phyloP scores from a whole-genome alignment of 306 rosid species.

The Bauhinia variegata region DNA sequence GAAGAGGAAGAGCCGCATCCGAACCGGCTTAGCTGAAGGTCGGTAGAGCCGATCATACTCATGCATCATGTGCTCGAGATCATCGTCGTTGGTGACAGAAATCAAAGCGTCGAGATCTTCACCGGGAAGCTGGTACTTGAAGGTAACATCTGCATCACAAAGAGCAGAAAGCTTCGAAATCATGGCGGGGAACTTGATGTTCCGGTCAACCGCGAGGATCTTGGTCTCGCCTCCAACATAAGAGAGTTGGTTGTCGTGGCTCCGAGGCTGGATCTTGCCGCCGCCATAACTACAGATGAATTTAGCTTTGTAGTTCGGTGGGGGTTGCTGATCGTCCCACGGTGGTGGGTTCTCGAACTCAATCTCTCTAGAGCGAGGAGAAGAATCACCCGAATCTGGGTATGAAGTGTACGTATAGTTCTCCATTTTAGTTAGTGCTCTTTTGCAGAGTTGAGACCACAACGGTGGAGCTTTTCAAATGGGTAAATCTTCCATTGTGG shows the following conservation, averaged over 20 bases:
- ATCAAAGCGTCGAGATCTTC: slow-evolving; percentile 94
- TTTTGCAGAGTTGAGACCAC: not conserved
- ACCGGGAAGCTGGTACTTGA: slow-evolving; percentile 96
- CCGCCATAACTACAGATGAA: slow-evolving; percentile 97
- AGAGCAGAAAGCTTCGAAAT: slow-evolving; percentile 66
- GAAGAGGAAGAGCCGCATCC: slow-evolving; percentile 84
- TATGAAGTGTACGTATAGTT: slow-evolving; percentile 71
- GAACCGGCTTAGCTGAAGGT: slow-evolving; percentile 62
- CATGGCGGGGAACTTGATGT: slow-evolving; percentile 58
- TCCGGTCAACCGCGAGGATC: slow-evolving; percentile 87
- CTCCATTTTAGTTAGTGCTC: slow-evolving; percentile 48
- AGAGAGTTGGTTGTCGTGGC: slow-evolving; percentile 83
- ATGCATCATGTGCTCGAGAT: slow-evolving; percentile 95
- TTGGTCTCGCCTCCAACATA: slow-evolving; percentile 93
- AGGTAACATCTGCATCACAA: slow-evolving; percentile 59
- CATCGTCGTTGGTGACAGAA: slow-evolving; percentile 90
- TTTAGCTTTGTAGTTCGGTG: slow-evolving; percentile 66
- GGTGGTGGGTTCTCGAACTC: slow-evolving; percentile 88
- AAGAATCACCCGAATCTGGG: slow-evolving; percentile 86
- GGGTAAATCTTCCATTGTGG: not conserved
- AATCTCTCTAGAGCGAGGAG: slow-evolving; percentile 85
- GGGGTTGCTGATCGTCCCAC: slow-evolving; percentile 73
- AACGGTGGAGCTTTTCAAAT: not conserved
- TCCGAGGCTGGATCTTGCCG: slow-evolving; percentile 93
- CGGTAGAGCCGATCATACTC: slow-evolving; percentile 92